phyloP scores from a whole-genome alignment of 1,284 basidiomycete species.

The Rhodotorula sp. region DNA sequence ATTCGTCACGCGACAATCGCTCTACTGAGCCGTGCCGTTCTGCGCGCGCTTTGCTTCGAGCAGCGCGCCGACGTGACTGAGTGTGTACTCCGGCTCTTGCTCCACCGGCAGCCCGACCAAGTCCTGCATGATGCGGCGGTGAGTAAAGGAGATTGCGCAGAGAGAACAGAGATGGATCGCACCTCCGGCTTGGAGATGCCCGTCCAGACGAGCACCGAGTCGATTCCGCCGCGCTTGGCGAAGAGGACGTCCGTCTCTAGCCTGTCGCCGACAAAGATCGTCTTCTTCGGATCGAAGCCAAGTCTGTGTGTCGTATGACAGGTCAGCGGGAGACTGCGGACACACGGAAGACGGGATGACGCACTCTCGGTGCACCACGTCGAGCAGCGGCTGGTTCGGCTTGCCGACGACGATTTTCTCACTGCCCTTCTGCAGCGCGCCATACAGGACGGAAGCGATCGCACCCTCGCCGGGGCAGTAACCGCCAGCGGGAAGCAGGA shows the following conservation, averaged over 20 bases:
- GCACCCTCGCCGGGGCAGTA: slow-evolving; percentile 62
- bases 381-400: slow-evolving; percentile 87
- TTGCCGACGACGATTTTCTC: slow-evolving; percentile 74
- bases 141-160: not conserved
- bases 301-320: slow-evolving; percentile 52
- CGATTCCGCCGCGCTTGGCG: slow-evolving; percentile 74
- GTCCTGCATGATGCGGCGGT: slow-evolving; percentile 31
- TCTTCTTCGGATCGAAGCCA: slow-evolving; percentile 75
- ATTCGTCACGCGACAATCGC: too few relatives aligned
- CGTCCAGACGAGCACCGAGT: slow-evolving; percentile 86
- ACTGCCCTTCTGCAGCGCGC: slow-evolving; percentile 63
- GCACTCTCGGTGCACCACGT: slow-evolving; percentile 90
- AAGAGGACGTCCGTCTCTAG: slow-evolving; percentile 94
- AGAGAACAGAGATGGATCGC: not conserved
- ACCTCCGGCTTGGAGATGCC: slow-evolving; percentile 55
- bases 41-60: not conserved
- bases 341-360: slow-evolving; percentile 44
- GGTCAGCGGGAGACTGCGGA: not conserved
- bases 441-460: slow-evolving; percentile 77
- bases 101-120: slow-evolving; percentile 34
- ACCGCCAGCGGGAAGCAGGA: slow-evolving; percentile 30
- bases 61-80: slow-evolving; percentile 32
- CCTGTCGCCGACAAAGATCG: slow-evolving; percentile 94
- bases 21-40: not conserved
- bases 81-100: slow-evolving; percentile 30